Conservation (phyloP, 345 rosid species). For the Syzygium aromaticum region DNA sequence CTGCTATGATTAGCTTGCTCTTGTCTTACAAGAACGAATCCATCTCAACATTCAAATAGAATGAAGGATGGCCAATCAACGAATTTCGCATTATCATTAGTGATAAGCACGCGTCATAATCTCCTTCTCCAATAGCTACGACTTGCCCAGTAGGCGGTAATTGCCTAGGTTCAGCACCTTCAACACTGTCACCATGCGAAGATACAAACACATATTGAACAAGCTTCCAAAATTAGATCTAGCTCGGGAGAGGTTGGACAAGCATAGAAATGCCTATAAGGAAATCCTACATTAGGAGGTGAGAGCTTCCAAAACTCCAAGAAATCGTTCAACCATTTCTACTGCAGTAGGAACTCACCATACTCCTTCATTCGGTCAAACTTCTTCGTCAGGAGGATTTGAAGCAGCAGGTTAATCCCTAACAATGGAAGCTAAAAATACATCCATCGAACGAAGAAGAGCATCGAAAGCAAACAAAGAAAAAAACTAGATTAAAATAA, state of each 20-base stretch:
- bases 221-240: neutral
- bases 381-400: too few species aligned
- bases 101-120: fast-evolving
- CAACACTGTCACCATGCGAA: neutral
- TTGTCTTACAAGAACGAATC: neutral
- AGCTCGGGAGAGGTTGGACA: too few species aligned
- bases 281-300: fast-evolving
- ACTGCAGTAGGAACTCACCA: fast-evolving
- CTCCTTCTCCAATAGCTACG: neutral
- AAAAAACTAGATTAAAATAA: too few species aligned
- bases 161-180: fast-evolving
- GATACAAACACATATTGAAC: too few species aligned
- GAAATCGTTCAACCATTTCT: neutral
- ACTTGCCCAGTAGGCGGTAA: fast-evolving
- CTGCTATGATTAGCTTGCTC: fast-evolving
- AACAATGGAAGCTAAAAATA: too few species aligned
- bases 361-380: too few species aligned
- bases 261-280: fast-evolving
- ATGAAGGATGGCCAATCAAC: fast-evolving
- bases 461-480: too few species aligned
- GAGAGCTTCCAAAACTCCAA: fast-evolving
- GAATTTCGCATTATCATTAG: fast-evolving
- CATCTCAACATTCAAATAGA: too few species aligned
- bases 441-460: too few species aligned
- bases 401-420: fast-evolving